phyloP scores from a whole-genome alignment of 2,329 filamentous ascomycete species.

The Alternaria novae-zelandiae region DNA sequence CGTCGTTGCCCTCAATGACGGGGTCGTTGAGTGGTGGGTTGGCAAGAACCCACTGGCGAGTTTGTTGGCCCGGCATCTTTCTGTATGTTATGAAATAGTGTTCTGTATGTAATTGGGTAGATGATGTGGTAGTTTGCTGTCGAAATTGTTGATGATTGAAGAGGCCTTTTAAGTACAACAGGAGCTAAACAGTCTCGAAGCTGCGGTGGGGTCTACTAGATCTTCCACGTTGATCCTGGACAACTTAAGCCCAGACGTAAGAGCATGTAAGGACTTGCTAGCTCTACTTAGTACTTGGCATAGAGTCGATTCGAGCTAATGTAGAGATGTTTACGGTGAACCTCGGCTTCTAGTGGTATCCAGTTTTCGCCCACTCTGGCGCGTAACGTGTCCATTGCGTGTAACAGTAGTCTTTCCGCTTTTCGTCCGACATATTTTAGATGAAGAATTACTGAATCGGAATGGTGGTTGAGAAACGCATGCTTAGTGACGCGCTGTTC shows the following conservation, averaged over 20 bases:
- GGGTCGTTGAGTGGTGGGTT: slow-evolving; percentile 49
- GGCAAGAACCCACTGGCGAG: slow-evolving; percentile 54
- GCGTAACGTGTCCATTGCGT: not conserved
- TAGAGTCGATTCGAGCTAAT: not conserved
- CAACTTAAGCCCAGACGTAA: not conserved
- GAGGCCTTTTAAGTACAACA: slow-evolving; percentile 1
- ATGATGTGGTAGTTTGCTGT: not conserved
- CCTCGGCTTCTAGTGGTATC: slow-evolving; percentile 15
- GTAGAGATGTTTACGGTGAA: slow-evolving; percentile 9
- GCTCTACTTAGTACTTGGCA: slow-evolving; percentile 1
- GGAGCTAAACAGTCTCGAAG: slow-evolving; percentile 3
- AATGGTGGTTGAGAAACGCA: not conserved
- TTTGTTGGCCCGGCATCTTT: slow-evolving; percentile 42
- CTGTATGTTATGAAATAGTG: not conserved
- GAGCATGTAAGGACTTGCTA: not conserved
- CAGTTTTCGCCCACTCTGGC: slow-evolving; percentile 4
- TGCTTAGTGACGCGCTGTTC: not conserved
- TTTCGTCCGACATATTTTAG: not conserved
- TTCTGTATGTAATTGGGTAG: not conserved
- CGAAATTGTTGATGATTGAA: not conserved
- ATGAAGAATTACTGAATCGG: not conserved
- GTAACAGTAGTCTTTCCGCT: not conserved
- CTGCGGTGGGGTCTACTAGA: not conserved
- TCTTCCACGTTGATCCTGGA: slow-evolving; percentile 5
- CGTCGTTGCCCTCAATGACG: slow-evolving; percentile 43